phyloP scores from a whole-genome alignment of 2,329 filamentous ascomycete genomes.

The Calonectria pauciramosa region DNA sequence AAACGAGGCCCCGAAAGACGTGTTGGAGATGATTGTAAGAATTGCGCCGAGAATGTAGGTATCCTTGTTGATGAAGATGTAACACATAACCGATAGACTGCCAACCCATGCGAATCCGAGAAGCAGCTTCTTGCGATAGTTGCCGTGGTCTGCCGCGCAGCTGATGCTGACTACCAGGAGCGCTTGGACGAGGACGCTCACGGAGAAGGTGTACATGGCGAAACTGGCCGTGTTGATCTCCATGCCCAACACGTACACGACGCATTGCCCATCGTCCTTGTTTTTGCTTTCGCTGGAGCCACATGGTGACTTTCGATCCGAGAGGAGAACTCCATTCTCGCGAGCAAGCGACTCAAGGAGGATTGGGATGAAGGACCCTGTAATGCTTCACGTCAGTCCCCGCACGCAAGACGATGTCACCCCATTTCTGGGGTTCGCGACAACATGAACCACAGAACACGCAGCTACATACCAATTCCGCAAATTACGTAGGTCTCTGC shows the following conservation, averaged over 20 bases:
- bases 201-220: constrained; percentile 97
- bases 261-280: constrained; percentile 76
- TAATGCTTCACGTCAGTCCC: constrained; percentile 22
- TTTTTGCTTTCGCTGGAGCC: constrained; percentile 71
- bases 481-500: constrained; percentile 97
- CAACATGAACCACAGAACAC: not conserved
- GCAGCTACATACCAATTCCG: constrained; percentile 70
- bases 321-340: constrained; percentile 89
- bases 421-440: not conserved
- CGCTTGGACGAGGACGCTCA: constrained; percentile 91
- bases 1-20: constrained; percentile 94
- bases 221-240: constrained; percentile 97
- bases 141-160: constrained; percentile 94
- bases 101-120: constrained; percentile 88
- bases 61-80: constrained; percentile 81
- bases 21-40: constrained; percentile 91
- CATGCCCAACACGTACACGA: constrained; percentile 84
- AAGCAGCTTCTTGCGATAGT: constrained; percentile 89
- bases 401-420: not conserved
- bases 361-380: constrained; percentile 95
- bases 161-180: constrained; percentile 96
- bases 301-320: constrained; percentile 83
- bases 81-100: constrained; percentile 87
- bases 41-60: constrained; percentile 86
- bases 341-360: constrained; percentile 93